These are phyloP conservation scores for Phytophthora tentaculata DNA, from an alignment of 352 stramenopile species.

Conservation along the genomic window DNA sequence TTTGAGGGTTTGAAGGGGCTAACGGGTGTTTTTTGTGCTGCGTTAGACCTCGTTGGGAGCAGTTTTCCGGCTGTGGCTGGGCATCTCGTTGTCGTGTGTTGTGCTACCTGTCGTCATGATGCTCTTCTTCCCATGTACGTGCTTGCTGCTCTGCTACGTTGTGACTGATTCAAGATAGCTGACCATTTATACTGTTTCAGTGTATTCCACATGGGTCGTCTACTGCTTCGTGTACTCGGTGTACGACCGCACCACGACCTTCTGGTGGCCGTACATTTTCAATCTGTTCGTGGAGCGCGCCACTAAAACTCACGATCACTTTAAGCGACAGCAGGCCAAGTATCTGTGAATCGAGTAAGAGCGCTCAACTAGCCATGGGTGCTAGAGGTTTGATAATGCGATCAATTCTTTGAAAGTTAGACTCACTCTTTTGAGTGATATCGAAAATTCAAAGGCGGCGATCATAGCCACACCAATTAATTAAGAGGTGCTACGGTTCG, in stretches of 20 bases:
- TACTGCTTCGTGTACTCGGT: conserved; percentile 88
- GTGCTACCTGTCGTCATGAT: conserved; percentile 79
- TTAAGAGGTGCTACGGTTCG: conserved; percentile 20
- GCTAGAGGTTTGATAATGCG: neutral
- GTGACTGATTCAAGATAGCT: neutral
- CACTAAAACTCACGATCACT: conserved; percentile 59
- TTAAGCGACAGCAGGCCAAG: conserved; percentile 48
- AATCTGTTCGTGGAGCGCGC: conserved; percentile 74
- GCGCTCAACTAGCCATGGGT: neutral
- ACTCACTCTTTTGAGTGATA: conserved; percentile 3
- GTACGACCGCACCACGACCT: conserved; percentile 85
- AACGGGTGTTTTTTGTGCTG: conserved; percentile 14
- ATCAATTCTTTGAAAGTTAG: conserved; percentile 17
- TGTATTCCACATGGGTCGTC: conserved; percentile 82
- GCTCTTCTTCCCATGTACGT: conserved; percentile 79
- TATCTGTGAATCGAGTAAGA: conserved; percentile 29
- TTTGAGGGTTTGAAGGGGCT: neutral
- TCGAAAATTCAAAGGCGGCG: conserved; percentile 30
- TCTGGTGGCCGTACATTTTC: conserved; percentile 88
- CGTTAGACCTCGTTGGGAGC: conserved; percentile 60
- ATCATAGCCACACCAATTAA: conserved; percentile 31
- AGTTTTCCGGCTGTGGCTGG: conserved; percentile 80
- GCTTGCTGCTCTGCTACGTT: neutral
- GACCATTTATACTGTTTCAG: conserved; percentile 34
- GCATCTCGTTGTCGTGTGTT: conserved; percentile 66